phyloP scores from a whole-genome alignment of 345 rosid species.

The Lenwebbia sp. region DNA sequence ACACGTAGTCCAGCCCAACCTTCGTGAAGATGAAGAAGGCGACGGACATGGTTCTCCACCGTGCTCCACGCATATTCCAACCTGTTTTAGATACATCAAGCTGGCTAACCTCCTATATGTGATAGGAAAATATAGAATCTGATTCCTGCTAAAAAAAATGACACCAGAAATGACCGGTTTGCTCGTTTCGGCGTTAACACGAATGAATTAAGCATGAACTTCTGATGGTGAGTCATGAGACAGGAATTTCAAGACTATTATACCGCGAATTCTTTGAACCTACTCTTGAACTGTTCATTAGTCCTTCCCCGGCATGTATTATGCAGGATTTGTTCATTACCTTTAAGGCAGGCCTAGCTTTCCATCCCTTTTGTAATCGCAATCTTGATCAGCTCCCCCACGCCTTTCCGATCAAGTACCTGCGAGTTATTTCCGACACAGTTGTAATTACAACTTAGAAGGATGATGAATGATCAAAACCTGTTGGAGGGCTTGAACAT shows the following conservation, averaged over 20 bases:
- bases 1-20: conserved; percentile 91
- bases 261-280: background rate
- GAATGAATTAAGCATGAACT: background rate
- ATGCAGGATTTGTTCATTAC: conserved; percentile 8
- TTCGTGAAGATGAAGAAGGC: conserved; percentile 81
- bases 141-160: background rate
- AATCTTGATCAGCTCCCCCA: conserved; percentile 77
- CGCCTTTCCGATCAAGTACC: conserved; percentile 94
- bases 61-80: conserved; percentile 94
- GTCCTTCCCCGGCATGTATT: background rate
- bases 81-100: conserved; percentile 20
- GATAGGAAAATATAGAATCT: background rate
- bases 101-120: background rate
- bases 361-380: conserved; percentile 80
- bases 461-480: background rate
- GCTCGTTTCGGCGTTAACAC: background rate
- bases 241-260: background rate
- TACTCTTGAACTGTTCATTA: background rate
- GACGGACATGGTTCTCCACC: conserved; percentile 95
- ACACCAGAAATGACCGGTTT: background rate
- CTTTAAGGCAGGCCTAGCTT: conserved; percentile 76
- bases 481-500: background rate
- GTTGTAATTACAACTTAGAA: background rate
- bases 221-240: background rate
- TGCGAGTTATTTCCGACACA: conserved; percentile 4